Evolutionary conservation across 345 rosid genomes (phyloP).

Genomic region (rapeseed (Brassica napus)): DNA sequence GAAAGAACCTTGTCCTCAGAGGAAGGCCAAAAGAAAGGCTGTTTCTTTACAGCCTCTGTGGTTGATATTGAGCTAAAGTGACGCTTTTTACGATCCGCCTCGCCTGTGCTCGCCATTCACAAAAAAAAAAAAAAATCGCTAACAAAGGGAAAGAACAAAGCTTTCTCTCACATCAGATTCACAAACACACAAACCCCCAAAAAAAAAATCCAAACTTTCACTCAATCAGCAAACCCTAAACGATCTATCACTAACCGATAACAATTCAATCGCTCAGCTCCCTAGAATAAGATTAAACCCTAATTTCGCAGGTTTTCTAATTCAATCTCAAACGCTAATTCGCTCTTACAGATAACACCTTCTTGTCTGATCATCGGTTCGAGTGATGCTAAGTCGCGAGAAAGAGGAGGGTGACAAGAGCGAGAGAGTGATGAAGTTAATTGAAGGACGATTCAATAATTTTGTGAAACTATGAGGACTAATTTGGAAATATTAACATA

Average conservation of each 20-base stretch:
- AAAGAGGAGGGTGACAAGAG: background rate
- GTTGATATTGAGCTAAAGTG: conserved; percentile 79
- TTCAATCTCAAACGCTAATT: conserved; percentile 5
- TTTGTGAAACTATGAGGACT: conserved; percentile 38
- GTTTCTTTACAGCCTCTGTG: conserved; percentile 63
- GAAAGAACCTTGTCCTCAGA: conserved; percentile 73
- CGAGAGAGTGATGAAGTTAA: conserved; percentile 16
- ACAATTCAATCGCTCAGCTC: conserved; percentile 18
- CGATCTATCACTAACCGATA: conserved; percentile 13
- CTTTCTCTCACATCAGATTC: conserved; percentile 33
- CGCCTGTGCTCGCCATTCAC: conserved; percentile 87
- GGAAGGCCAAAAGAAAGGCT: conserved; percentile 59
- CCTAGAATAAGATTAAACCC: background rate
- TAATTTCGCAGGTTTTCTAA: conserved; percentile 27
- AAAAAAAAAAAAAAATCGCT: conserved; percentile 35
- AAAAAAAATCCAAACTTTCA: background rate
- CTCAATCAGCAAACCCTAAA: conserved; percentile 17
- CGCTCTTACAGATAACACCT: background rate
- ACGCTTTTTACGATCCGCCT: conserved; percentile 87
- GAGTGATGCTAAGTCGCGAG: background rate
- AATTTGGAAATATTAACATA: conserved; percentile 11
- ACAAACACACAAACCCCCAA: background rate
- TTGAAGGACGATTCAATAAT: conserved; percentile 23
- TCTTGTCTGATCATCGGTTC: conserved; percentile 15
- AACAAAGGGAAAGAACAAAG: conserved; percentile 1